Base-by-base conservation (phyloP, 768 basidiomycete species). In the Panellus pusillus region DNA sequence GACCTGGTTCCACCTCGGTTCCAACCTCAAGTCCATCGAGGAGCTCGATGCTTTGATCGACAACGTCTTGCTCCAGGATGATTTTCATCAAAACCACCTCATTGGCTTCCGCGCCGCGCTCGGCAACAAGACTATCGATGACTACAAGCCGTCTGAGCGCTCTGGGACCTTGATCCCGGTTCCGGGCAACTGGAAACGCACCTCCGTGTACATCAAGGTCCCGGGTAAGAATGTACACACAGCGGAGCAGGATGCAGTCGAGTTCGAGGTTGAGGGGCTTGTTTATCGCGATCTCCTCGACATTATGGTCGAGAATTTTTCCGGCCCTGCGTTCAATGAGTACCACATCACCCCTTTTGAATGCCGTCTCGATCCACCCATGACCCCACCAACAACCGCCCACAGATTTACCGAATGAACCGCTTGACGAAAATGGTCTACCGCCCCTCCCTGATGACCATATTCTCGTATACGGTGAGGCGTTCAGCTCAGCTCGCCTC, bases 1-100 rank as follows among this genome's bases (percentile, higher is more conserved):
- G 58, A 37, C 46, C 8, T 70, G 64, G 67, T 64, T 63, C 28
- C 65, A 66, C 31, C 39, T 36, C 14, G 57, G 54, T 1, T 38
- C 52, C 0, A 57, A 53, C n/a, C 38, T 55, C 3, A 69, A 69
- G 42, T 70, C 70, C 7, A 32, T 62, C 15, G 45, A 48, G 0
- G 63, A 71, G 1, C 41, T 72, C 0, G 48, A 68, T 19, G 11
- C 44, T 0, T 60, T 73, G 1, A 59, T 72, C 9, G 19, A 66
- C 17, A 57, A 66, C n/a, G 66, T 69, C 4, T 19, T 73, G 6
- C 50, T 66, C 0, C 42, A 41, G 0, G 35, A 58, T 0, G 69
- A 71, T 40, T 72, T 66, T 47, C 40, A 65, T 11, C 44, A 9
- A 1, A 17, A 61, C 1, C 50, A 72, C n/a, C 56, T 70, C 1